Evolutionary conservation across 331 rosid species (phyloP).

Genomic region (Phaseolus coccineus): DNA sequence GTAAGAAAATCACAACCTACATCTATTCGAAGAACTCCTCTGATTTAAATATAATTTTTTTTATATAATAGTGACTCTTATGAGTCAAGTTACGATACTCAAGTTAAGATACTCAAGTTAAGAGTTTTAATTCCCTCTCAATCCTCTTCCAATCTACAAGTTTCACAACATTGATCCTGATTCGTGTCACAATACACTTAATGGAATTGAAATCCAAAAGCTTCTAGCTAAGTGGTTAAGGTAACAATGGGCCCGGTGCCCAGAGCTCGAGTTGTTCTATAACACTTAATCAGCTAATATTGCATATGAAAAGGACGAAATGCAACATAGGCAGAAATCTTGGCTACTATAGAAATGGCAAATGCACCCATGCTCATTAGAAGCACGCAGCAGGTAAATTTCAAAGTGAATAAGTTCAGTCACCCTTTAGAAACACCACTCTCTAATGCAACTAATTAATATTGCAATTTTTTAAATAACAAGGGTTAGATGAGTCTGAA

Average conservation of each 20-base stretch:
- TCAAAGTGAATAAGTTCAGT: background rate
- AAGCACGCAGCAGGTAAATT: slow-evolving; percentile 50
- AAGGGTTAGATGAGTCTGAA: background rate
- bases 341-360: slow-evolving; percentile 58
- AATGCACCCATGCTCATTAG: slow-evolving; percentile 61
- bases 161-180: slow-evolving; percentile 43
- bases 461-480: background rate
- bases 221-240: slow-evolving; percentile 62
- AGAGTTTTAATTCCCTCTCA: too few species aligned
- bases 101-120: too few species aligned
- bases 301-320: slow-evolving; percentile 55
- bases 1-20: too few species aligned
- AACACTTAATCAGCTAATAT: slow-evolving; percentile 61
- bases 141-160: too few species aligned
- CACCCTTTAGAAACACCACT: background rate
- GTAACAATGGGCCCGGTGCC: slow-evolving; percentile 61
- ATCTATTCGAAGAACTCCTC: too few species aligned
- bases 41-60: too few species aligned
- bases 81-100: too few species aligned
- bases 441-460: background rate
- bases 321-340: slow-evolving; percentile 47
- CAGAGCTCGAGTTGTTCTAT: slow-evolving; percentile 60
- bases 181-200: slow-evolving; percentile 57
- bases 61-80: too few species aligned
- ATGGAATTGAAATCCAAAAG: slow-evolving; percentile 53